phyloP scores from a whole-genome alignment of 2,329 filamentous ascomycete genomes.

The Arthrinium puccinioides region DNA sequence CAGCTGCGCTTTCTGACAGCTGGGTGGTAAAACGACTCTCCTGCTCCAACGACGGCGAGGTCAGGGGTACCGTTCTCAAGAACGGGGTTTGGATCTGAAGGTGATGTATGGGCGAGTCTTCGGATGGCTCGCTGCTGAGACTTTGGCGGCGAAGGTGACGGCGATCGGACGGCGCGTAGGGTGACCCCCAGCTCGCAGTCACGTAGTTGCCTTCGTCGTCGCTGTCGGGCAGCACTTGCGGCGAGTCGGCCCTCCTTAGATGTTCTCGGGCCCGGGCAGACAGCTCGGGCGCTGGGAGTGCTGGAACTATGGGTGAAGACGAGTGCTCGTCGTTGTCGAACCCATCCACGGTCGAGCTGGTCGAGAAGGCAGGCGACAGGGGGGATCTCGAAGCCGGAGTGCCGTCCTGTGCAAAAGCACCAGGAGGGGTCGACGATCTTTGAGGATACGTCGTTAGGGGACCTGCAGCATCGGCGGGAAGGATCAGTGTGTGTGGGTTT shows the following conservation, averaged over 20 bases:
- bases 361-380: conserved; percentile 53
- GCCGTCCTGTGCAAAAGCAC: conserved; percentile 56
- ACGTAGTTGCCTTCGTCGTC: conserved; percentile 39
- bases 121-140: conserved; percentile 51
- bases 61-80: conserved; percentile 46
- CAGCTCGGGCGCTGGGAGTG: conserved; percentile 51
- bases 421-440: conserved; percentile 46
- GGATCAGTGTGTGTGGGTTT: neutral
- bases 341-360: conserved; percentile 51
- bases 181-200: conserved; percentile 87
- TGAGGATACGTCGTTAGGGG: conserved; percentile 49
- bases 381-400: conserved; percentile 31
- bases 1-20: conserved; percentile 43
- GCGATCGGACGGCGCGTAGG: conserved; percentile 64
- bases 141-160: conserved; percentile 41
- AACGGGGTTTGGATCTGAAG: conserved; percentile 57
- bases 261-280: conserved; percentile 48
- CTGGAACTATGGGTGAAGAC: conserved; percentile 50
- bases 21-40: conserved; percentile 25
- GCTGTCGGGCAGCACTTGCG: conserved; percentile 20
- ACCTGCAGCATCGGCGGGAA: conserved; percentile 19
- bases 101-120: conserved; percentile 54
- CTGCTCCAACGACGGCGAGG: conserved; percentile 26
- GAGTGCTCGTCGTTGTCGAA: conserved; percentile 42
- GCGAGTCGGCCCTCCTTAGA: conserved; percentile 43